Base-by-base conservation (phyloP, 2,329 filamentous ascomycete species). In the Colletotrichum agaves region DNA sequence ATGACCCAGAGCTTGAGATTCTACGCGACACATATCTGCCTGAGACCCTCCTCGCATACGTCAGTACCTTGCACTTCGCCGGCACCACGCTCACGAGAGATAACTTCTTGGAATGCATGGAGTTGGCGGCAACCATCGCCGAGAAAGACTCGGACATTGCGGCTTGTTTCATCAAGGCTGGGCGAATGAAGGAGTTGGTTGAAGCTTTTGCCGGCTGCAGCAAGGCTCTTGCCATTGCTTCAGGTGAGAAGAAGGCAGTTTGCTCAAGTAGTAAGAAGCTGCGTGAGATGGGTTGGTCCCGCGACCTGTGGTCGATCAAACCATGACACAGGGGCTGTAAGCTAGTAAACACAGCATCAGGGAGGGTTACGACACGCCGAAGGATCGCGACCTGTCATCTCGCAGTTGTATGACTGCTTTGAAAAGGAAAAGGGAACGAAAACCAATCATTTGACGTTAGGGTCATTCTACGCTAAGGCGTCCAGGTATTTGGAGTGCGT, bases 11-110 rank as follows among this genome's bases (percentile, higher is more conserved):
- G 61, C 85, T 93, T 53, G 79, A 80, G 53, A 80, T 84, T 23
- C 87, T 98, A 58, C 89, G 94, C 71, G 86, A 89, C 61, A 87
- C 88, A 0, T 98, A 97, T 78, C 84, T 99, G 3, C 94, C 96
- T 2, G 94, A 98, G 76, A 87, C 93, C 17, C 84, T 97, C 46
- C 85, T 99, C 56, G 93, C 92, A 3, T 98, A 96, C 77, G 88
- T 96, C 75, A 90, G 88, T 73, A 90, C 92, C 1, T 82, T 98
- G 56, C 92, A 97, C 76, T 92, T 91, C 74, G 91, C 92, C 0
- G 93, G 93, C 3, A 90, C 89, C 52, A 85, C 88, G 55, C 82
- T 97, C 47, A 91, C 89, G 50, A 89, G 93, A 47, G 92, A 95
- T 66, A 87, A 91, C 71, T 84, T 97, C 17, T 85, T 96, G 27